Percentiles rank a stretch among this genome's conserved stretches.
Evolutionary conservation across 2,329 filamentous ascomycete species (phyloP).

Genomic region (Colletotrichum sp.): DNA sequence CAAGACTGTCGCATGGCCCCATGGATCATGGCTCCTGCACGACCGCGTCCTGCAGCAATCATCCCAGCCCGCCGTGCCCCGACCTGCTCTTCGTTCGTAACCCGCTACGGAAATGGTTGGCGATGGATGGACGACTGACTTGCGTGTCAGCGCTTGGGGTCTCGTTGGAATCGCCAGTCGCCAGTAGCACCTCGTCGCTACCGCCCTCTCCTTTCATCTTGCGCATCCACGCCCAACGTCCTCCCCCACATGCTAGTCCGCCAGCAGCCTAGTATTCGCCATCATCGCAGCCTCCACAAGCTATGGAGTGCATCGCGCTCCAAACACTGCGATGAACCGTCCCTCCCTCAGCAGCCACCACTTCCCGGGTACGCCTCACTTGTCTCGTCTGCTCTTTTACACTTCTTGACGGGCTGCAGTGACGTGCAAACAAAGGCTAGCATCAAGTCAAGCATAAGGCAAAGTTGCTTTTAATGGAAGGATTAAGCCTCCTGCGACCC

Average conservation of each 20-base stretch:
- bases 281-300: neutral
- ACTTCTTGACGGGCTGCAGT: neutral
- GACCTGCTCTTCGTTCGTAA: slow-evolving; percentile 4
- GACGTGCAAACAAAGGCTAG: neutral
- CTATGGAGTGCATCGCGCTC: neutral
- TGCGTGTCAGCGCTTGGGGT: neutral
- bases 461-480: neutral
- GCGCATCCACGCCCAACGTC: neutral
- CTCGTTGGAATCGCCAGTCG: neutral
- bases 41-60: neutral
- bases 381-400: neutral
- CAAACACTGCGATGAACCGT: slow-evolving; percentile 3
- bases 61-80: neutral
- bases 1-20: slow-evolving; percentile 4
- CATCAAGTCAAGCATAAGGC: neutral
- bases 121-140: slow-evolving; percentile 2
- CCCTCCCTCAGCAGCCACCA: neutral
- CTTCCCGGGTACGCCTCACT: neutral
- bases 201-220: neutral
- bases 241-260: neutral
- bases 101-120: neutral
- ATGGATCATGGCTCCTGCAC: slow-evolving; percentile 12
- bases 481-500: neutral
- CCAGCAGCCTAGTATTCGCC: neutral
- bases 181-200: neutral